Base-by-base conservation (phyloP, 768 basidiomycete genomes). In the Pisolithus microcarpus region DNA sequence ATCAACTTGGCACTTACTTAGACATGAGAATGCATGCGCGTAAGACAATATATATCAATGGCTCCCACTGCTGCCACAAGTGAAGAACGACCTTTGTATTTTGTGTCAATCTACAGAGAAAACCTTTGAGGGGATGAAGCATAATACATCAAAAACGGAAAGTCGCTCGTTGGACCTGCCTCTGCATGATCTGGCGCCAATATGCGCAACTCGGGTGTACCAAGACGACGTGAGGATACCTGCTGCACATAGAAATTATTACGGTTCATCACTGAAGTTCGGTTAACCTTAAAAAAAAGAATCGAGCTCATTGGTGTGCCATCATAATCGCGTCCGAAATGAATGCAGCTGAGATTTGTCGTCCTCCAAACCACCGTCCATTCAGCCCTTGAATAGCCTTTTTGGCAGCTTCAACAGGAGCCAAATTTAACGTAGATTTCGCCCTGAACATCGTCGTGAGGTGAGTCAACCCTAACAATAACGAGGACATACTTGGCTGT, bases 371-470 rank as follows among this genome's bases (percentile, higher is more conserved):
- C 89, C 91, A 98, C 53, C 96, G 87, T 48, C 93, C 91, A 59
- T 96, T 93, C 49, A 99, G 79, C 60, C 91, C 90, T 67, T 89
- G 82, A 43, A 96, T 72, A 37, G 94, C 90, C 52, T 84, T 80
- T 64, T 84, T 85, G 30, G 96, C 91, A 10, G 80, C 74, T 2
- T 91, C 90, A 52, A 92, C 72, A n/a, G 23, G 76, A 67, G 52
- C 81, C 79, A 61, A 98, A 97, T 70, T 95, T 91, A 66, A 98
- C 77, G 68, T 96, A 98, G 45, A 99, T 96, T 70, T 99, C 93
- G 61, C 96, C 95, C 91, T 97, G 61, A 21, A 21, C 47, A 46
- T 8, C 26, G 57, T 40, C 43, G 50, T 49, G 60, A 53, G 58
- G 44, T 15, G 46, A 31, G 26, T 54, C 31, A 56, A 39, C 5